Evolutionary conservation across 768 basidiomycete genomes (phyloP).

Genomic region (Psilocybe sp.): DNA sequence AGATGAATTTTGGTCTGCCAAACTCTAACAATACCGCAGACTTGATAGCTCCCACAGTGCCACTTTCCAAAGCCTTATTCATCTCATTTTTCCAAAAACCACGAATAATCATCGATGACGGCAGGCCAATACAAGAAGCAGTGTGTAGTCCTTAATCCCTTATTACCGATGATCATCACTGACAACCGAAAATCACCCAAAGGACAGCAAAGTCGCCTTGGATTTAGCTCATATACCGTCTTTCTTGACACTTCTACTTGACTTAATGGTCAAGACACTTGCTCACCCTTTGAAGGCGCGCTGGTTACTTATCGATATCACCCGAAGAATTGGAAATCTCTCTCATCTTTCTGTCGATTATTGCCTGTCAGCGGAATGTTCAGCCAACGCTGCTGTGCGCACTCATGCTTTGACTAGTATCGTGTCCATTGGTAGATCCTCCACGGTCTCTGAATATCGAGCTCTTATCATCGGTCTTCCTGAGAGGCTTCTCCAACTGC

Average conservation of each 20-base stretch:
- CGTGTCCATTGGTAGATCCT: constrained; percentile 26
- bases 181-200: constrained; percentile 27
- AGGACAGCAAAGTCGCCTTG: constrained; percentile 31
- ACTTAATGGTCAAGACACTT: constrained; percentile 40
- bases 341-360: constrained; percentile 37
- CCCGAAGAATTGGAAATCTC: constrained; percentile 38
- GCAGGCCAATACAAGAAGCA: constrained; percentile 27
- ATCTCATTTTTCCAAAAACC: constrained; percentile 39
- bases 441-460: constrained; percentile 28
- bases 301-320: constrained; percentile 49
- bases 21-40: constrained; percentile 22
- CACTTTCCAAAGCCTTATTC: constrained; percentile 32
- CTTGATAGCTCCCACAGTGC: constrained; percentile 28
- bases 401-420: constrained; percentile 37
- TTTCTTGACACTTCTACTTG: constrained; percentile 45
- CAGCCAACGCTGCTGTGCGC: constrained; percentile 13
- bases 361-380: constrained; percentile 13
- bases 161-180: neutral
- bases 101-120: constrained; percentile 27
- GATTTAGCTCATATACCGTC: constrained; percentile 38
- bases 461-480: constrained; percentile 29
- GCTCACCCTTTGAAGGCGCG: constrained; percentile 40
- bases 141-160: constrained; percentile 19
- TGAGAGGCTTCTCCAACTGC: constrained; percentile 39
- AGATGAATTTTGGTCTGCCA: constrained; percentile 4